A percentile compares a stretch with the other conserved stretches of the same genome.
These are phyloP conservation scores for Cladobotryum protrusum DNA, from an alignment of 2,329 filamentous ascomycete species.

Conservation along the genomic window DNA sequence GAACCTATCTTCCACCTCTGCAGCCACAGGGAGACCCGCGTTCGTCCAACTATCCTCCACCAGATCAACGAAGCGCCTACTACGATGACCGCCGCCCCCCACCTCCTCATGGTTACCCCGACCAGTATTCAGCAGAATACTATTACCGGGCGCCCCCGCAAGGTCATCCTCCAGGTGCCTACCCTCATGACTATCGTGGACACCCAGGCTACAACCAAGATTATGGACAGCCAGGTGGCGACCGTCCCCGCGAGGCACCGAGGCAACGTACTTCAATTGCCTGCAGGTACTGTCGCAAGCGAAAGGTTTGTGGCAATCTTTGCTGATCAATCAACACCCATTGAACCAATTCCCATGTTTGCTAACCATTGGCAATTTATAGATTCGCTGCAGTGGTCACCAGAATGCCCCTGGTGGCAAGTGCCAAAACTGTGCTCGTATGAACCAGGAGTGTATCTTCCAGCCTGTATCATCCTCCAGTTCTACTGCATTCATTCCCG, in stretches of 20 bases:
- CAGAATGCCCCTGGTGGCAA: constrained; percentile 53
- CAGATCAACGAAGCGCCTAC: constrained; percentile 34
- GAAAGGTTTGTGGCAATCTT: constrained; percentile 41
- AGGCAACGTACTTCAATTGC: constrained; percentile 55
- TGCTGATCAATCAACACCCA: background rate
- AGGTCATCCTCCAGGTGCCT: constrained; percentile 24
- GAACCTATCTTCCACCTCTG: constrained; percentile 32
- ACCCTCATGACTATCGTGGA: constrained; percentile 22
- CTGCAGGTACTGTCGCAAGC: constrained; percentile 54
- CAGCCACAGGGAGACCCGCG: constrained; percentile 31
- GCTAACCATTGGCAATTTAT: constrained; percentile 5
- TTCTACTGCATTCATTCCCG: constrained; percentile 52
- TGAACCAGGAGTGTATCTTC: constrained; percentile 57
- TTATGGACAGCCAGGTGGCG: constrained; percentile 28
- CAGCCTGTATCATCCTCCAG: constrained; percentile 52
- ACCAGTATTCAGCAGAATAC: constrained; percentile 31
- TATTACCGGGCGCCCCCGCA: constrained; percentile 27
- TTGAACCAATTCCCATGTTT: constrained; percentile 7
- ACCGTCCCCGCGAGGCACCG: constrained; percentile 40
- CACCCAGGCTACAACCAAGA: constrained; percentile 28
- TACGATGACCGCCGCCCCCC: constrained; percentile 31
- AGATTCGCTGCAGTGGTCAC: constrained; percentile 58
- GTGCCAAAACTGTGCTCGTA: constrained; percentile 55
- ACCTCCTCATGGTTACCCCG: constrained; percentile 24
- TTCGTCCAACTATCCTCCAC: constrained; percentile 31